phyloP scores from a whole-genome alignment of 2,329 filamentous ascomycete genomes.

The Hortaea sp. region DNA sequence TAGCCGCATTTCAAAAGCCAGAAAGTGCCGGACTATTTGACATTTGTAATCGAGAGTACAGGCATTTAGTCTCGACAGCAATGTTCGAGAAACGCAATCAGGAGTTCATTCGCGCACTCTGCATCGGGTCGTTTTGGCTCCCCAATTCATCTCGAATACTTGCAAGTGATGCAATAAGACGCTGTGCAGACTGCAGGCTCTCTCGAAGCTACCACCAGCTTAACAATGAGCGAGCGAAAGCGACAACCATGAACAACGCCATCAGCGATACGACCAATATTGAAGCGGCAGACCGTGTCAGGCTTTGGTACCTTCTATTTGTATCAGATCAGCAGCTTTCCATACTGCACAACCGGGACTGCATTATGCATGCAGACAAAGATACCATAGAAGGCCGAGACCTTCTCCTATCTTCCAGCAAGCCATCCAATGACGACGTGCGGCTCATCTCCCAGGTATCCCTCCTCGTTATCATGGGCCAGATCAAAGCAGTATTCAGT shows the following conservation, averaged over 20 bases:
- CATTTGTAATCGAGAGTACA: conserved; percentile 48
- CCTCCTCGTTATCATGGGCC: conserved; percentile 47
- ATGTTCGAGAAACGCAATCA: conserved; percentile 49
- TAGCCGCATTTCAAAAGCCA: conserved; percentile 49
- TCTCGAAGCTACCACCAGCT: conserved; percentile 6
- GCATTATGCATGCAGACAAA: conserved; percentile 47
- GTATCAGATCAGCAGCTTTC: conserved; percentile 58
- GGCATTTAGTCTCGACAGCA: conserved; percentile 45
- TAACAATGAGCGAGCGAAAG: not conserved
- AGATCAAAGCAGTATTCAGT: conserved; percentile 46
- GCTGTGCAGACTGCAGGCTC: conserved; percentile 35
- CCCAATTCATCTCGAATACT: conserved; percentile 54
- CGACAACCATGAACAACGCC: not conserved
- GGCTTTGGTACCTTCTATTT: conserved; percentile 54
- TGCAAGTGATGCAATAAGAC: conserved; percentile 44
- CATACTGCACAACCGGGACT: conserved; percentile 50
- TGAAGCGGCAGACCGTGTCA: conserved; percentile 43
- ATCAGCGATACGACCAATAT: conserved; percentile 13
- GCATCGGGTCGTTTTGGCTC: conserved; percentile 53
- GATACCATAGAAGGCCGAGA: conserved; percentile 49
- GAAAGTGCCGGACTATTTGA: conserved; percentile 43
- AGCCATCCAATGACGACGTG: conserved; percentile 45
- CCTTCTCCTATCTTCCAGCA: conserved; percentile 42
- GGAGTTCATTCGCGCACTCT: conserved; percentile 50
- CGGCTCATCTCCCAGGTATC: conserved; percentile 50